Percentiles rank a stretch among this genome's conserved stretches.
Evolutionary conservation across 768 basidiomycete species (phyloP).

Genomic region (Piloderma croceum): DNA sequence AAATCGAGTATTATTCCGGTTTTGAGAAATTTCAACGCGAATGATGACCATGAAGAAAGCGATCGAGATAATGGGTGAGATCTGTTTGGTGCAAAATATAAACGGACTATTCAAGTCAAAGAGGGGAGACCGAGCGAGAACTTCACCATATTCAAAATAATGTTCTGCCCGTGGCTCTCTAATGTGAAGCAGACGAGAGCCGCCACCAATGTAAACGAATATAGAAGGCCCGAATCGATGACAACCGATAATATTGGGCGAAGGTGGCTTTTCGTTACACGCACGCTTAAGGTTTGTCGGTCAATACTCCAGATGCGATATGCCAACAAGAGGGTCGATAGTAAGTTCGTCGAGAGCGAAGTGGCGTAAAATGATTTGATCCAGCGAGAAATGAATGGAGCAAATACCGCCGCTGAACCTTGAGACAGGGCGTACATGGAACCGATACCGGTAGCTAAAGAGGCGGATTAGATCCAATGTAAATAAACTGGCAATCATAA

Average conservation of each 20-base stretch:
- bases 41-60: slow-evolving; percentile 40
- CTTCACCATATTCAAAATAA: slow-evolving; percentile 33
- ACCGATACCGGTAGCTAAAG: too few relatives aligned
- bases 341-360: slow-evolving; percentile 28
- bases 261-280: slow-evolving; percentile 10
- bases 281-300: too few relatives aligned
- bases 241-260: slow-evolving; percentile 25
- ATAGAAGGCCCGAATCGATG: slow-evolving; percentile 34
- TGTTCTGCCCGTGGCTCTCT: slow-evolving; percentile 26
- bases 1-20: too few relatives aligned
- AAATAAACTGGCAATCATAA: too few relatives aligned
- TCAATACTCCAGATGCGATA: slow-evolving; percentile 27
- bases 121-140: slow-evolving; percentile 5
- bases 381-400: slow-evolving; percentile 23
- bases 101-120: not conserved
- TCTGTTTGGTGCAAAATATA: slow-evolving; percentile 24
- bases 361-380: slow-evolving; percentile 28
- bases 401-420: slow-evolving; percentile 20
- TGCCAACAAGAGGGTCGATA: slow-evolving; percentile 27
- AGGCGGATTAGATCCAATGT: too few relatives aligned
- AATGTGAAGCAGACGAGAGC: slow-evolving; percentile 25
- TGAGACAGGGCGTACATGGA: not conserved
- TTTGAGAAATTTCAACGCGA: slow-evolving; percentile 24
- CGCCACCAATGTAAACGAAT: slow-evolving; percentile 29
- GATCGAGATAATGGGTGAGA: slow-evolving; percentile 37